phyloP scores from a whole-genome alignment of 2,329 filamentous ascomycete species.

The Colletotrichum zoysiae region DNA sequence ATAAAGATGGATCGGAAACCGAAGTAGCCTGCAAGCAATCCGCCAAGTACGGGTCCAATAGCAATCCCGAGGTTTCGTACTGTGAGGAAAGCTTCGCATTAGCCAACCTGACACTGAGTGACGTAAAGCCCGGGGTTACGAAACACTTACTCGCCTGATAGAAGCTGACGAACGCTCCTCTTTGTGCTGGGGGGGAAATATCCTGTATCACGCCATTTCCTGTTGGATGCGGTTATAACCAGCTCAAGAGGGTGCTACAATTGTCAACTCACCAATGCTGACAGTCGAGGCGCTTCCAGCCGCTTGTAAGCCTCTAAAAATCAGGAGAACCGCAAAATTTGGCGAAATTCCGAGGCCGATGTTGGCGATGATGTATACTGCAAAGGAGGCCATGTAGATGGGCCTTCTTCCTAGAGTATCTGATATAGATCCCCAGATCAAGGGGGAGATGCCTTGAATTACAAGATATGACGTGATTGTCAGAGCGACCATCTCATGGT shows the following conservation, averaged over 20 bases:
- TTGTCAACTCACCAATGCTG: conserved; percentile 54
- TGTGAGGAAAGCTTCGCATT: conserved; percentile 33
- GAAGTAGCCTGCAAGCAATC: conserved; percentile 46
- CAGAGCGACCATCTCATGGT: conserved; percentile 50
- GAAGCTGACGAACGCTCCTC: conserved; percentile 49
- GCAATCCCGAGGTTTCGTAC: conserved; percentile 49
- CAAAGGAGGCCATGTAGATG: conserved; percentile 59
- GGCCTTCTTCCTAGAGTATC: conserved; percentile 60
- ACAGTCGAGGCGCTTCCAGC: conserved; percentile 62
- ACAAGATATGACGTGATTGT: conserved; percentile 63
- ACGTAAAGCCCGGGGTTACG: background rate
- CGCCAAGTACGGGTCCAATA: conserved; percentile 51
- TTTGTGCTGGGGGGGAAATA: conserved; percentile 47
- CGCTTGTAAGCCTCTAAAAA: conserved; percentile 61
- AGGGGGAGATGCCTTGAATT: conserved; percentile 63
- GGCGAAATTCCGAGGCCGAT: conserved; percentile 58
- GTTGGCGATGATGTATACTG: conserved; percentile 61
- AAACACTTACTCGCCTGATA: conserved; percentile 49
- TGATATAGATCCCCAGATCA: conserved; percentile 62
- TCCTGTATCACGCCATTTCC: conserved; percentile 52
- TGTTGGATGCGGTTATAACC: conserved; percentile 6
- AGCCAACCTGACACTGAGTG: background rate
- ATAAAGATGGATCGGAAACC: conserved; percentile 50
- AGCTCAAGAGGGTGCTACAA: background rate
- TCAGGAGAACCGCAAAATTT: conserved; percentile 57